Percentiles rank a stretch among this genome's conserved stretches.
phyloP scores from a whole-genome alignment of 257 asterid species.

The Primulina huaijiensis region DNA sequence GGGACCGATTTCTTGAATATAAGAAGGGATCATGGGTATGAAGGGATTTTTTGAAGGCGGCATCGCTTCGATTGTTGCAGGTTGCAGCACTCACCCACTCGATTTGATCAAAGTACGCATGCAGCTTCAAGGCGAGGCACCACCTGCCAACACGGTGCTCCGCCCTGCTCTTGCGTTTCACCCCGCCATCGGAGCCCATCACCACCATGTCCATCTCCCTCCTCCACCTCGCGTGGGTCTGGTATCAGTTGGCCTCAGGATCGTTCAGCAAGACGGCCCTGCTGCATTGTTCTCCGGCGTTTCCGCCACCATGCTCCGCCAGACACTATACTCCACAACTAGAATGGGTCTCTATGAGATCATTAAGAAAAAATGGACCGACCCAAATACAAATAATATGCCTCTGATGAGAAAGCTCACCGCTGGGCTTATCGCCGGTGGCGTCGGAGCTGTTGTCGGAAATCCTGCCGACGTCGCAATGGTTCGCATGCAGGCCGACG shows the following conservation, averaged over 20 bases:
- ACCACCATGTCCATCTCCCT: conserved; percentile 28
- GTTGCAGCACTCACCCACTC: conserved; percentile 80
- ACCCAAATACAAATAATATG: conserved; percentile 50
- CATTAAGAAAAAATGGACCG: conserved; percentile 66
- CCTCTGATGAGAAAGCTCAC: conserved; percentile 53
- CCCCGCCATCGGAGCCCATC: conserved; percentile 17
- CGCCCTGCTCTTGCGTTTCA: conserved; percentile 69
- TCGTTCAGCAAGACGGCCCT: conserved; percentile 67
- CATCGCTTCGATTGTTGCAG: conserved; percentile 81
- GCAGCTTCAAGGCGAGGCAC: conserved; percentile 77
- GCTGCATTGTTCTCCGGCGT: conserved; percentile 82
- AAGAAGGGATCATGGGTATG: conserved; percentile 48
- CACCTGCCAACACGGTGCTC: conserved; percentile 18
- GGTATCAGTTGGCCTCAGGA: conserved; percentile 55
- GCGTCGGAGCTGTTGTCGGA: conserved; percentile 84
- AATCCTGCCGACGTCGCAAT: conserved; percentile 93
- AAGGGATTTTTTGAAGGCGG: conserved; percentile 95
- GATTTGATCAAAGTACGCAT: conserved; percentile 83
- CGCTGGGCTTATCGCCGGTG: conserved; percentile 85
- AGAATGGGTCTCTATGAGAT: conserved; percentile 87
- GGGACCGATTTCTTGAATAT: too few species aligned
- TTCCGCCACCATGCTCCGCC: conserved; percentile 93
- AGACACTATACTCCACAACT: conserved; percentile 83
- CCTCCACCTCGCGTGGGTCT: conserved; percentile 64
- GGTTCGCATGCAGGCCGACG: conserved; percentile 98